Percentiles rank a stretch among this genome's conserved stretches.
phyloP scores from a whole-genome alignment of 805 yeast species.

The Kuraishia capsulata region DNA sequence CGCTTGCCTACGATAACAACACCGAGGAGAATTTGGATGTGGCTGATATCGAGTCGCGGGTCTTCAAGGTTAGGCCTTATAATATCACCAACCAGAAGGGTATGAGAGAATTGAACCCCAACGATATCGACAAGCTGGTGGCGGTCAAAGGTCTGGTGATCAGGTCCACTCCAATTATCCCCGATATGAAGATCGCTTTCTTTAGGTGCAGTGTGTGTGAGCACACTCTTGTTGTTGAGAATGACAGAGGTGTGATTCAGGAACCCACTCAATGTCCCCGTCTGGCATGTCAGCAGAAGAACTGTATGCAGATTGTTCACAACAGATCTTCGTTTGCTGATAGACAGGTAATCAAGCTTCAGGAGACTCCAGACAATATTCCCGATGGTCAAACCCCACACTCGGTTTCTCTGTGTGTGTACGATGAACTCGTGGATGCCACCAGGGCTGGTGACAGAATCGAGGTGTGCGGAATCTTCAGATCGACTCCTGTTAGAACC shows the following conservation, averaged over 20 bases:
- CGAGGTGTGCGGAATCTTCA: constrained; percentile 90
- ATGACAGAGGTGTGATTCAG: constrained; percentile 88
- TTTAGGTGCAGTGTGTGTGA: constrained; percentile 93
- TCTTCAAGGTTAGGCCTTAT: constrained; percentile 85
- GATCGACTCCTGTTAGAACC: constrained; percentile 85
- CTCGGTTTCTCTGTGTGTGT: constrained; percentile 85
- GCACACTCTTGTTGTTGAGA: constrained; percentile 84
- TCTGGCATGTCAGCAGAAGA: constrained; percentile 67
- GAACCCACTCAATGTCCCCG: constrained; percentile 95
- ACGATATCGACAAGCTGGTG: constrained; percentile 89
- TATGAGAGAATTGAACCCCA: constrained; percentile 89
- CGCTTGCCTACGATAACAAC: constrained; percentile 48
- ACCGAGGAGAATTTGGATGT: constrained; percentile 35
- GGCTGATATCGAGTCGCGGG: constrained; percentile 65
- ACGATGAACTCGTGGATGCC: constrained; percentile 91
- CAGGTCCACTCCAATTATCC: constrained; percentile 84
- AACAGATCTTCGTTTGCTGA: constrained; percentile 91
- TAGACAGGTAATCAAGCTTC: constrained; percentile 88
- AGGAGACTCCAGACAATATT: constrained; percentile 92
- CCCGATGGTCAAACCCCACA: constrained; percentile 99
- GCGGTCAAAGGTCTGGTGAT: constrained; percentile 85
- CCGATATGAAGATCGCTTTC: constrained; percentile 96
- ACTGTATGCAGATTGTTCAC: constrained; percentile 86
- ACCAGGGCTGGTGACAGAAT: constrained; percentile 96
- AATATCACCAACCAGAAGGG: constrained; percentile 69